Base-by-base conservation (phyloP, 768 basidiomycete species). In the Lyophyllum semitale region DNA sequence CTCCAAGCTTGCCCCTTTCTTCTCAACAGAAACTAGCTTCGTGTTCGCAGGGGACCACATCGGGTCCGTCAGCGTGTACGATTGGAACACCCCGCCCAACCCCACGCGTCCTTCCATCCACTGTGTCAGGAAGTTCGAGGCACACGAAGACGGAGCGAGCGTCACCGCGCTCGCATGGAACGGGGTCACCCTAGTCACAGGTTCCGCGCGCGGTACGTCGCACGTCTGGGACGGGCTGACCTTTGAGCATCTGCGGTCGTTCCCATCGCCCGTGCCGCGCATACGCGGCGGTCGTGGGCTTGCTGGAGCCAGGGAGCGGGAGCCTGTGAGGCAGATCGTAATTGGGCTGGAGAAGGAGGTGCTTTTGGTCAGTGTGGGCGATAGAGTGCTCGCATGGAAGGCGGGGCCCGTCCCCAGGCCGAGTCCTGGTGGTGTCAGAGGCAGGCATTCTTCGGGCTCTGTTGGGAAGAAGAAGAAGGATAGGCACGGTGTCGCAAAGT, bases 161-260 rank as follows among this genome's bases (percentile, higher is more conserved):
- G 77, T 93, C 23, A 86, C 86, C 4, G 79, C 85, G 12, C 71
- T 93, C 18, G 76, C 81, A 1, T 82, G 87, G 78, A 85, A 82
- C 53, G 73, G 80, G 3, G 54, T 76, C n/a, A 73, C 83, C 15
- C 71, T 93, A 44, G 77, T 82, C 12, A 87, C 85, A 0, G 91
- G 91, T 26, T 88, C 88, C 22, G 74, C 79, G 0, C 68, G 76
- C 1, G 91, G 91, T 3, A 73, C 76, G 6, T 77, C 84, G 2
- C 74, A 71, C 17, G 74, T 88, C 13, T 90, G 84, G 77, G 88
- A 93, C 60, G 80, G 81, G 2, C 71, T 91, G 58, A 87, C 83
- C 0, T 77, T 91, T 29, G 76, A 76, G 30, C 77, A 72, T 4
- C 63, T 92, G 44, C 77, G 85, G 20, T 73, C 76, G 23, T 85